Base-by-base conservation (phyloP, 768 basidiomycete genomes). In the Boletus coccyginus region DNA sequence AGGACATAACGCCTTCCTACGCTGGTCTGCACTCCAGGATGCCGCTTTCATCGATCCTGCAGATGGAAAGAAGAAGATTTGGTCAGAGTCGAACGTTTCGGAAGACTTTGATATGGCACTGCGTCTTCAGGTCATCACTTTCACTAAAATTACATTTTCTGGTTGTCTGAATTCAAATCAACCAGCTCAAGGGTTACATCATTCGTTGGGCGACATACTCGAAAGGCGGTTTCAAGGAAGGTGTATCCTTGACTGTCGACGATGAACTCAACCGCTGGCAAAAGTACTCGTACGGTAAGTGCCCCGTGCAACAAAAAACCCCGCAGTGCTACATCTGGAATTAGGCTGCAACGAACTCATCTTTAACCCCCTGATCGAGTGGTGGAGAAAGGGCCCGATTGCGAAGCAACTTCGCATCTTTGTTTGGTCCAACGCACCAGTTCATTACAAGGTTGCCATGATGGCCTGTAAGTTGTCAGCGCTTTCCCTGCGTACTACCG, bases 261-360 rank as follows among this genome's bases (percentile, higher is more conserved):
- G 93, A 97, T 62, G 94, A 97, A 70, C 74, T 97, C 10, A 94
- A 94, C 63, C 73, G 94, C 3, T 97, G 94, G 94, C 91, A 94
- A 65, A 96, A 94, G 69, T 92, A 91, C 60, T 77, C 88, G 0
- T 90, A 90, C 71, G 88, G 87, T 64, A 4, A 67, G 62, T 60
- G 75, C 33, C 77, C 44, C 74, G 77, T 62, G 1, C 63, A 17
- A n/a, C 29, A 0, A n/a, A 2, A n/a, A 3, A 5, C 10, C 33
- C 40, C 53, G 1, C 56, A 31, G 55, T 5, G 81, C 66, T 86
- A 8, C 59, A n/a, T 12, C 11, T 9, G 4, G 21, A 8, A 13
- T 36, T 12, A 69, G 66, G 66, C 5, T 68, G 66, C 29, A 69
- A 68, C 40, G 66, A 90, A 69, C 82, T 96, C 46, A 84, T 94